Percentiles rank a stretch among this genome's conserved stretches.
Conservation (phyloP, 2,329 filamentous ascomycete genomes). For the Camillea tinctor region DNA sequence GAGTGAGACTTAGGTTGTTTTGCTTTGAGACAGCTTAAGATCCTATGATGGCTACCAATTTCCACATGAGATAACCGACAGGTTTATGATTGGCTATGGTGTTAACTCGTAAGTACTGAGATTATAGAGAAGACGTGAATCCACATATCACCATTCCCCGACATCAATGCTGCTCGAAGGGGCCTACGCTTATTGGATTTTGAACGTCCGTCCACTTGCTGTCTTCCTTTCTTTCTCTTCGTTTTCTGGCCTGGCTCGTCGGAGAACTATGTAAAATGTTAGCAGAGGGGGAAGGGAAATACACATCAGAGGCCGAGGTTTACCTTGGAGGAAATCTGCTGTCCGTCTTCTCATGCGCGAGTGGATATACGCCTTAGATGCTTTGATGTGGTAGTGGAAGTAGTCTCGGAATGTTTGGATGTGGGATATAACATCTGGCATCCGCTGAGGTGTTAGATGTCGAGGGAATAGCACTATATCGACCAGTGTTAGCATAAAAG, state of each 20-base stretch:
- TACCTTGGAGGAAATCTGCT: conserved; percentile 96
- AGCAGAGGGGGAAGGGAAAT: conserved; percentile 12
- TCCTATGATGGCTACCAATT: neutral
- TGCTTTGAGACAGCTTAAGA: neutral
- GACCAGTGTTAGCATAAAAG: conserved; percentile 21
- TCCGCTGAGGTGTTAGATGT: conserved; percentile 85
- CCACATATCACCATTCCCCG: neutral
- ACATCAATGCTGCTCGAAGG: neutral
- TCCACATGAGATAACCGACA: neutral
- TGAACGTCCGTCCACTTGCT: conserved; percentile 92
- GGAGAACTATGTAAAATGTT: conserved; percentile 67
- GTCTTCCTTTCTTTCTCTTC: conserved; percentile 99
- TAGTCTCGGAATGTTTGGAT: conserved; percentile 99
- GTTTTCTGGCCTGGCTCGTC: conserved; percentile 88
- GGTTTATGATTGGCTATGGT: conserved; percentile 6
- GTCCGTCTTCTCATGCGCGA: conserved; percentile 96
- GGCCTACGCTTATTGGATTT: conserved; percentile 35
- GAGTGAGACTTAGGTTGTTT: neutral
- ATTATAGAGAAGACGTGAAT: conserved; percentile 6
- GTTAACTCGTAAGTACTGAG: conserved; percentile 6
- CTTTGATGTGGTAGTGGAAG: conserved; percentile 99
- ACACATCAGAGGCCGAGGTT: conserved; percentile 33
- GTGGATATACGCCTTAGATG: conserved; percentile 98
- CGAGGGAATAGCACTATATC: conserved; percentile 84
- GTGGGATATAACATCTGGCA: conserved; percentile 94